These are phyloP conservation scores for Persicaria maculosa DNA, from an alignment of 148 eudicot genomes.

Conservation along the genomic window DNA sequence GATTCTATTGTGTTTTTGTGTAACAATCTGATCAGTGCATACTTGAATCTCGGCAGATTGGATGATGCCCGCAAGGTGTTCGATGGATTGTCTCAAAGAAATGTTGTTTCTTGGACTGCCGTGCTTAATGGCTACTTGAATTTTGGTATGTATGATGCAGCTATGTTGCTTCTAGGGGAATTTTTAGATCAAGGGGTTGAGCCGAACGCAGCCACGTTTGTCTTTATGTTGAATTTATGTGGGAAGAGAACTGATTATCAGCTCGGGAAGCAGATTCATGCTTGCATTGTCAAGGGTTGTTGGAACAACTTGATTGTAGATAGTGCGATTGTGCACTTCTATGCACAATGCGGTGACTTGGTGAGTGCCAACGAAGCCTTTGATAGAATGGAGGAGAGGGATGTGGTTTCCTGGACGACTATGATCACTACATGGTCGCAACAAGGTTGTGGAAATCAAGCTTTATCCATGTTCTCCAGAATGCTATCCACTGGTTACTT, in stretches of 20 bases:
- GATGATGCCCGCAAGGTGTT: constrained; percentile 61
- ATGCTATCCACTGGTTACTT: constrained; percentile 49
- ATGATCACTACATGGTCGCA: constrained; percentile 70
- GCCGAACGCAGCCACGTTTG: constrained; percentile 55
- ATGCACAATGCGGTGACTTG: constrained; percentile 64
- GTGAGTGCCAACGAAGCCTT: constrained; percentile 44
- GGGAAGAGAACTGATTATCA: constrained; percentile 44
- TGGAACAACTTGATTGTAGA: constrained; percentile 45
- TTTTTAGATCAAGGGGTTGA: constrained; percentile 32
- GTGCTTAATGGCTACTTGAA: constrained; percentile 68
- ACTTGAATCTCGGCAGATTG: constrained; percentile 35
- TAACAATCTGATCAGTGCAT: constrained; percentile 57
- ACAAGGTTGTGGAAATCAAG: constrained; percentile 43
- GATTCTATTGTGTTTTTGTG: constrained; percentile 22
- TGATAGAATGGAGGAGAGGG: constrained; percentile 49
- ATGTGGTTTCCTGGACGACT: constrained; percentile 84
- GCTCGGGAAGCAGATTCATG: constrained; percentile 71
- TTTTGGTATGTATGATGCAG: constrained; percentile 45
- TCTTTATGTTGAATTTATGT: constrained; percentile 57
- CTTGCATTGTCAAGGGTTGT: constrained; percentile 42
- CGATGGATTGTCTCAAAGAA: constrained; percentile 53
- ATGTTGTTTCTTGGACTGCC: constrained; percentile 82
- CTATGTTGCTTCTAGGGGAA: constrained; percentile 31
- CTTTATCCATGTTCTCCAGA: constrained; percentile 35
- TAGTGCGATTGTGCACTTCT: constrained; percentile 47